These are phyloP conservation scores for Yamadazyma atlantica DNA, from an alignment of 1,139 yeast genomes.

Conservation along the genomic window DNA sequence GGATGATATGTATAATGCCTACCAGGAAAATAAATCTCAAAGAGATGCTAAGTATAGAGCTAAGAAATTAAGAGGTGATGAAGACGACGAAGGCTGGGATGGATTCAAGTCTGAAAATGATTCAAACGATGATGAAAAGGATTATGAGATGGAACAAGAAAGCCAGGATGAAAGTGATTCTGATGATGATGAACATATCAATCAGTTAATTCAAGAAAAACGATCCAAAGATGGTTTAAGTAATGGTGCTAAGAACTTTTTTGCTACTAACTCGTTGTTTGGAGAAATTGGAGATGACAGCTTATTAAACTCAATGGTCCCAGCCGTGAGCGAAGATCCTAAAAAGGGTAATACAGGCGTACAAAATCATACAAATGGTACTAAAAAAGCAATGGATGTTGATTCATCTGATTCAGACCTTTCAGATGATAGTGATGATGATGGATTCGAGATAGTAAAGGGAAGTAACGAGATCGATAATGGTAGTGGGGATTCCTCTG, in stretches of 20 bases:
- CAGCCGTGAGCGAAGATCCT: constrained; percentile 3
- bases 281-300: constrained; percentile 56
- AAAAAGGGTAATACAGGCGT: not conserved
- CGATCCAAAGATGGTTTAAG: constrained; percentile 58
- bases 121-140: constrained; percentile 40
- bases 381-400: not conserved
- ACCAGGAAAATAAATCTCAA: constrained; percentile 73
- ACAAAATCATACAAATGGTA: not conserved
- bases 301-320: constrained; percentile 29
- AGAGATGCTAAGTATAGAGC: constrained; percentile 80
- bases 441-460: constrained; percentile 53
- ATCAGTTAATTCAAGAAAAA: constrained; percentile 57
- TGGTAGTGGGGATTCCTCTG: constrained; percentile 40
- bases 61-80: constrained; percentile 77
- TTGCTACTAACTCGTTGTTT: constrained; percentile 74
- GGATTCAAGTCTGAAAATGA: constrained; percentile 61
- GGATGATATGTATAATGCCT: constrained; percentile 76
- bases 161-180: constrained; percentile 34
- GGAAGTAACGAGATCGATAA: constrained; percentile 23
- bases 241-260: constrained; percentile 70
- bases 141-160: constrained; percentile 45
- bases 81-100: constrained; percentile 81
- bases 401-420: constrained; percentile 14
- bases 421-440: constrained; percentile 27
- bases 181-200: constrained; percentile 77